These are phyloP conservation scores for Globisporangium perplexum DNA, from an alignment of 352 stramenopile species.

Conservation along the genomic window DNA sequence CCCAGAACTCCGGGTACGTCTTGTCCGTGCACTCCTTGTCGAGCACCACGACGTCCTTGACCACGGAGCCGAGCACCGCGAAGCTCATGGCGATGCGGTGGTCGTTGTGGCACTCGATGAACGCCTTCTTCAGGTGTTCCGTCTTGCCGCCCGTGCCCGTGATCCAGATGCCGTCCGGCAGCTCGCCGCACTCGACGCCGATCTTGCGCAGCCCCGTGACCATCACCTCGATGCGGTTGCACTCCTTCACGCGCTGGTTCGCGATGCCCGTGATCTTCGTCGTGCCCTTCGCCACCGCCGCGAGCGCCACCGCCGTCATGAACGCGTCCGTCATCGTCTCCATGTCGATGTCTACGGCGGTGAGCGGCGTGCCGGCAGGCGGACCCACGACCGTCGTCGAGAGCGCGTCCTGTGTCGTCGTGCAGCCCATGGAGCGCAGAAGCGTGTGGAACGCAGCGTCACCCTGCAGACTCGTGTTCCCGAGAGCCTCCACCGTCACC, in stretches of 20 bases:
- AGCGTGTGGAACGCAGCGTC: constrained; percentile 94
- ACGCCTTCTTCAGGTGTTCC: constrained; percentile 43
- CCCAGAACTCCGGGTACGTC: constrained; percentile 97
- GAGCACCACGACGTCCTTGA: constrained; percentile 91
- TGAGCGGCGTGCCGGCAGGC: constrained; percentile 64
- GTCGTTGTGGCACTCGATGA: constrained; percentile 93
- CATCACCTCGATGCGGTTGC: constrained; percentile 97
- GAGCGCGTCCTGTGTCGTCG: constrained; percentile 44
- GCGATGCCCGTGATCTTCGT: constrained; percentile 97
- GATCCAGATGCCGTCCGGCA: constrained; percentile 78
- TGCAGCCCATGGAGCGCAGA: constrained; percentile 74
- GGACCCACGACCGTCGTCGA: constrained; percentile 73
- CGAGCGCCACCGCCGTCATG: constrained; percentile 96
- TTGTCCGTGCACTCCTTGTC: constrained; percentile 98
- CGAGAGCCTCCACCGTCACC: constrained; percentile 93
- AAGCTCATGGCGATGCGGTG: constrained; percentile 99
- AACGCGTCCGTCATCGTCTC: constrained; percentile 97
- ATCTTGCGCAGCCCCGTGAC: constrained; percentile 95
- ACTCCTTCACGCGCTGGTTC: constrained; percentile 98
- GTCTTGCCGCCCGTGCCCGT: constrained; percentile 51
- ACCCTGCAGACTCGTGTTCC: constrained; percentile 91
- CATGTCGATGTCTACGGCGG: constrained; percentile 94
- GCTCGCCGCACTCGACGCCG: constrained; percentile 77
- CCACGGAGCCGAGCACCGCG: constrained; percentile 90
- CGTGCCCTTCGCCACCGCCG: constrained; percentile 92